Percentiles rank a stretch among this genome's conserved stretches.
Conservation (phyloP, 2,329 filamentous ascomycete genomes). For the Metarhizium sp. region DNA sequence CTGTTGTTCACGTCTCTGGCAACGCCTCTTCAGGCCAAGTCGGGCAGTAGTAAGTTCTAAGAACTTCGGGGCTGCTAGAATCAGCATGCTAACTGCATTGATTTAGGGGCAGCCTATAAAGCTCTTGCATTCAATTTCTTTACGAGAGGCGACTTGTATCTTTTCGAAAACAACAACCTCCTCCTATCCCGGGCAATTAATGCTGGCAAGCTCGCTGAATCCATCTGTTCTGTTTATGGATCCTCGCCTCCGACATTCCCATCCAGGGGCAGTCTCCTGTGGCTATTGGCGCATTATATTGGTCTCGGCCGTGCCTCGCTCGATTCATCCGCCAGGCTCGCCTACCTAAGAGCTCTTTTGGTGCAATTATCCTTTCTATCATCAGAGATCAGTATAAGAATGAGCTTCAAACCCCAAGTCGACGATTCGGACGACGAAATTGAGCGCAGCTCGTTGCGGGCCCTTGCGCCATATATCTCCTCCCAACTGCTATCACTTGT, state of each 20-base stretch:
- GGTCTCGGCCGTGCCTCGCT: conserved; percentile 37
- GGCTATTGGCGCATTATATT: conserved; percentile 60
- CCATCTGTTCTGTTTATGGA: conserved; percentile 28
- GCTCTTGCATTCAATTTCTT: conserved; percentile 31
- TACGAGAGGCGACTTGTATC: conserved; percentile 22
- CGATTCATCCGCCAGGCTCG: conserved; percentile 23
- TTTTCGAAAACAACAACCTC: conserved; percentile 31
- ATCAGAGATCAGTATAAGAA: conserved; percentile 34
- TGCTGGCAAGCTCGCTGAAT: conserved; percentile 28
- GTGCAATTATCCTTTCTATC: conserved; percentile 43
- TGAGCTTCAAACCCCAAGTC: conserved; percentile 1
- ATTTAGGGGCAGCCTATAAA: conserved; percentile 17
- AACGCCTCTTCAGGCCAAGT: conserved; percentile 16
- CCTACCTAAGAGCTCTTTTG: conserved; percentile 43
- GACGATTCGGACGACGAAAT: conserved; percentile 9
- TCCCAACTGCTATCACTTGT: conserved; percentile 62
- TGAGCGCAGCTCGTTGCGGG: conserved; percentile 3
- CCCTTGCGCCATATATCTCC: conserved; percentile 48
- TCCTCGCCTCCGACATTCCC: conserved; percentile 13
- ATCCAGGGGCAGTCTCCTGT: conserved; percentile 40
- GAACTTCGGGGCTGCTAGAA: neutral
- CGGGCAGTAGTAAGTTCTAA: conserved; percentile 11
- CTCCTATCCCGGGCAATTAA: conserved; percentile 28
- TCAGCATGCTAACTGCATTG: neutral
- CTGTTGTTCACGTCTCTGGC: conserved; percentile 19